These are phyloP conservation scores for Fraxinus quadrangulata DNA, from an alignment of 257 asterid species.

Conservation along the genomic window DNA sequence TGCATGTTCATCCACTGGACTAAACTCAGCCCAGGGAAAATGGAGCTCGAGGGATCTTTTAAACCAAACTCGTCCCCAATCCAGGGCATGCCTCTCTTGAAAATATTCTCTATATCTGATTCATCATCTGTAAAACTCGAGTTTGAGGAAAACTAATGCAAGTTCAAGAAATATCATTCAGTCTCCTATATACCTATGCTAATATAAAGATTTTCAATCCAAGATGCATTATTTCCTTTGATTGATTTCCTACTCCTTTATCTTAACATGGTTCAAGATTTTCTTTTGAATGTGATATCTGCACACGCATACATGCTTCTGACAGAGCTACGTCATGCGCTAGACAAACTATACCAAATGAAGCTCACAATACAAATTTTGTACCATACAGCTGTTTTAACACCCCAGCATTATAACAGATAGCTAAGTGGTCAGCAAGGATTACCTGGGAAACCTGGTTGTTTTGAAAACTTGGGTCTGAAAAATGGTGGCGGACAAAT, in stretches of 20 bases:
- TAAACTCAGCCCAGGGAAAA: constrained; percentile 82
- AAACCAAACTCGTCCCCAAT: constrained; percentile 68
- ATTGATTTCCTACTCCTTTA: background rate
- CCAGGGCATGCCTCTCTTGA: constrained; percentile 91
- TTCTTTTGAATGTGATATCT: background rate
- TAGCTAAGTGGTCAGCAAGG: background rate
- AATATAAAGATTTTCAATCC: background rate
- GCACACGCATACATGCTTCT: background rate
- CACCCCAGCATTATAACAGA: background rate
- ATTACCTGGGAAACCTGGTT: constrained; percentile 75
- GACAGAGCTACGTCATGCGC: background rate
- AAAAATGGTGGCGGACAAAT: constrained; percentile 95
- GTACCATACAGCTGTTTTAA: background rate
- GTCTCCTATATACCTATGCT: background rate
- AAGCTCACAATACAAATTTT: background rate
- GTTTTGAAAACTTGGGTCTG: constrained; percentile 79
- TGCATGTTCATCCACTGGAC: constrained; percentile 99
- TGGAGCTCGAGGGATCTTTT: constrained; percentile 74
- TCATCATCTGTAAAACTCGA: constrained; percentile 61
- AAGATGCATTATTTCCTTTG: background rate
- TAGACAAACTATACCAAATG: background rate
- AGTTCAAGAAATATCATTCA: too few species aligned
- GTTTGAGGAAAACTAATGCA: background rate
- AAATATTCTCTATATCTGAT: constrained; percentile 62
- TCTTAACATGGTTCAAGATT: background rate